These are phyloP conservation scores for Camelina hispida DNA, from an alignment of 345 rosid genomes.

Conservation along the genomic window DNA sequence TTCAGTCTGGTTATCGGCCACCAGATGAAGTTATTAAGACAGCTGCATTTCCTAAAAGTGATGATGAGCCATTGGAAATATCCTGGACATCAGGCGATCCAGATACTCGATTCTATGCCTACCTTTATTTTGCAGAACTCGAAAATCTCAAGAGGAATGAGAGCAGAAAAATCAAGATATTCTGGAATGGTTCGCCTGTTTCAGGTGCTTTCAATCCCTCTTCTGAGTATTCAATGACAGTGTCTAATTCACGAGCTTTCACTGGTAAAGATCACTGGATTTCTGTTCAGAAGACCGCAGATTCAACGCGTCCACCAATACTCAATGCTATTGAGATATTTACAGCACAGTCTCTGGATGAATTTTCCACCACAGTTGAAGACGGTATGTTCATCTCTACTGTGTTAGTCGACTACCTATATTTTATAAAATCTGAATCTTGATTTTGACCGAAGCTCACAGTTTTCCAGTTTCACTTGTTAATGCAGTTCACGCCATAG, in stretches of 20 bases:
- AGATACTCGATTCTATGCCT: conserved; percentile 43
- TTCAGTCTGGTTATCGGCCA: conserved; percentile 45
- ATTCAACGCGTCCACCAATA: conserved; percentile 49
- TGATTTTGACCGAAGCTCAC: conserved; percentile 10
- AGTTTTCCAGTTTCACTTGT: not conserved
- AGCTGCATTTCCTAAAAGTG: conserved; percentile 42
- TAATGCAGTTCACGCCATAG: conserved; percentile 47
- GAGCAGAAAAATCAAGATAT: conserved; percentile 49
- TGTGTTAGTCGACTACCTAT: no score
- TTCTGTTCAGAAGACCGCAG: conserved; percentile 45
- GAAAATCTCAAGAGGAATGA: conserved; percentile 40
- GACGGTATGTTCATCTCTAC: conserved; percentile 41
- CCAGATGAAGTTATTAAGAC: conserved; percentile 53
- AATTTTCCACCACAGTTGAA: conserved; percentile 29
- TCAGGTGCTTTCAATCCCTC: conserved; percentile 43
- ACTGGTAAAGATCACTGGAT: conserved; percentile 52
- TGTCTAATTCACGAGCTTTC: conserved; percentile 49
- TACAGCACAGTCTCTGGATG: conserved; percentile 27
- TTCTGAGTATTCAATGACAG: conserved; percentile 40
- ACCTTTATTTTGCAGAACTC: conserved; percentile 52
- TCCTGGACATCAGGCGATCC: conserved; percentile 44
- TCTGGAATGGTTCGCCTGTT: conserved; percentile 50
- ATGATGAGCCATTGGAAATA: conserved; percentile 41
- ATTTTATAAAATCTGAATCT: conserved; percentile 6
- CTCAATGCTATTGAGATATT: conserved; percentile 54